Evolutionary conservation across 192 early-diverging fungal genomes (phyloP), one percentile per base, ranked within the genome.

Genomic region (Kappamyces sp.): DNA sequence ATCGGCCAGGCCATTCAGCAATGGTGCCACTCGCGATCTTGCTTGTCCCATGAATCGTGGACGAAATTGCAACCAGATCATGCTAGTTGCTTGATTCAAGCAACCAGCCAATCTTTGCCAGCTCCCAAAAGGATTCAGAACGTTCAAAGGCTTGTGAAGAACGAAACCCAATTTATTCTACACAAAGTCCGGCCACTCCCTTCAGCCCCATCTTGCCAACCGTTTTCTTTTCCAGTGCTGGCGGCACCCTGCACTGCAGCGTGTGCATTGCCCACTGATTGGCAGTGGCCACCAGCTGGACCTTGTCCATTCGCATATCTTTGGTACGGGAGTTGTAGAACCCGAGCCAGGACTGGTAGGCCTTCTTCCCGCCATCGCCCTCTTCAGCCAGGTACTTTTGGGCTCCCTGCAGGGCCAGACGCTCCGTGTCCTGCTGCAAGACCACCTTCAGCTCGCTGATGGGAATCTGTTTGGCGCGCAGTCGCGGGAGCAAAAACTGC

Each of bases 401-500:
- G 0, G 57, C 67, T 5, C 23, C 37, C 13, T 50, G 7, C 10
- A 63, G 57, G 5, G 13, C 39, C 39, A 5, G 15, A 37, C 41
- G 47, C 8, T 10, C 8, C 43, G 43, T 10, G 43, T 44, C 43
- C 8, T 10, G 43, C 8, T 13, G 13, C 43, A 44, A 9, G 8
- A 13, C 9, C 8, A 44, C 43, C 8, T 44, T 9, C 9, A 10
- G 8, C 9, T 9, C 8, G 8, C 13, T 1, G 35, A 41, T 47
- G 2, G 1, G 41, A 51, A 50, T 54, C 8, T 40, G 33, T n/a
- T 44, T 54, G 36, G 36, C 40, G 13, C 9, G 13, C n/a, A 52
- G 37, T 5, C 48, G 41, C 10, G 71, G 66, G 53, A 90, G 65
- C 68, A 96, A 93, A 4, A 61, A 50, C 62, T 79, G 69, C 63